phyloP scores from a whole-genome alignment of 805 yeast genomes.

The Kluyveromyces lactis region DNA sequence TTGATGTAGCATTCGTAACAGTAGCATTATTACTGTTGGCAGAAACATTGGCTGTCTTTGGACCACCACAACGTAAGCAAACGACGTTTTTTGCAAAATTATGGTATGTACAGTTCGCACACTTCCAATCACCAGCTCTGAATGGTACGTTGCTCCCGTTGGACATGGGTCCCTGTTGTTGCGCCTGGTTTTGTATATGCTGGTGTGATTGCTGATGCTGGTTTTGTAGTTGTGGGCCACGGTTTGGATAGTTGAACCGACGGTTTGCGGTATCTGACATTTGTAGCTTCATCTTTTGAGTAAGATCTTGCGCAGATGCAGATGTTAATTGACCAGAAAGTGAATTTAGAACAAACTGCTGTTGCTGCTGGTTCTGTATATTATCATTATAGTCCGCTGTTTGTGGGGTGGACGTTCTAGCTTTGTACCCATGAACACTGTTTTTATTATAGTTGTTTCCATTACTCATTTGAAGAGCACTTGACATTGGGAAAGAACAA shows the following conservation, averaged over 20 bases:
- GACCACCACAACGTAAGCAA: conserved; percentile 83
- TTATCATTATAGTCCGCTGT: conserved; percentile 9
- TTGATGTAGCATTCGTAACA: too few relatives aligned
- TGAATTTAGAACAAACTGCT: background rate
- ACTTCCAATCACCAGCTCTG: conserved; percentile 96
- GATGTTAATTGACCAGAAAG: conserved; percentile 4
- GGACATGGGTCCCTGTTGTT: conserved; percentile 7
- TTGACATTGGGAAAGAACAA: conserved; percentile 78
- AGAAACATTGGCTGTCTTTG: too few relatives aligned
- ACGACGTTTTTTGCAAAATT: conserved; percentile 85
- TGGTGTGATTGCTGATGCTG: too few relatives aligned
- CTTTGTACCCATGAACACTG: background rate
- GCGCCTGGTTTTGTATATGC: conserved; percentile 8
- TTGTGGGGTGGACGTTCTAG: conserved; percentile 7
- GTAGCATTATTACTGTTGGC: too few relatives aligned
- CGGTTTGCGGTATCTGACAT: background rate
- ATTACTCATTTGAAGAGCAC: conserved; percentile 49
- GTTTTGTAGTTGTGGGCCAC: background rate
- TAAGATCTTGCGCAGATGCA: background rate
- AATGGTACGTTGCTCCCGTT: conserved; percentile 65
- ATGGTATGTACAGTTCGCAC: conserved; percentile 75
- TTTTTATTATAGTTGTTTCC: background rate
- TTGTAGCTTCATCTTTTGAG: background rate
- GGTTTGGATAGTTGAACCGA: background rate
- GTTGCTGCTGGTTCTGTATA: conserved; percentile 5